These are phyloP conservation scores for Pontederia paniculata DNA, from an alignment of 176 grass and related monocot genomes.

Conservation along the genomic window DNA sequence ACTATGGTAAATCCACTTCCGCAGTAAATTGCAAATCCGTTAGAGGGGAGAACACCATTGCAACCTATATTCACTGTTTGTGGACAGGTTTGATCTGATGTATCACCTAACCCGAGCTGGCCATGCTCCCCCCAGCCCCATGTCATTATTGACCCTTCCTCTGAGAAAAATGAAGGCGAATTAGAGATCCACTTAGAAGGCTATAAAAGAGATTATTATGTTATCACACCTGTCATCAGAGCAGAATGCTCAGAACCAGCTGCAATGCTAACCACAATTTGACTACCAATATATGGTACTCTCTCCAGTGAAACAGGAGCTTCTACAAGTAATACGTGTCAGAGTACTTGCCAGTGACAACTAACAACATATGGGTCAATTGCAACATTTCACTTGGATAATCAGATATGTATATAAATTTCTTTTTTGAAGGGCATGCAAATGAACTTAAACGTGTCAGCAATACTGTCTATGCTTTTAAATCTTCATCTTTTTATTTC, in stretches of 20 bases:
- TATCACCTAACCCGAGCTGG: slow-evolving; percentile 66
- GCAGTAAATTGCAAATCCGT: slow-evolving; percentile 35
- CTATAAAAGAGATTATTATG: neutral
- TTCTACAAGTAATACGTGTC: neutral
- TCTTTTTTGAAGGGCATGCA: neutral
- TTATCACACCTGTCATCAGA: slow-evolving; percentile 46
- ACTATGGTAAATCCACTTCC: slow-evolving; percentile 79
- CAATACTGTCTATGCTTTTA: too few relatives aligned
- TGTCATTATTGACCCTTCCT: slow-evolving; percentile 50
- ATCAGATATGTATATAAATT: too few relatives aligned
- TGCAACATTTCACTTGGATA: too few relatives aligned
- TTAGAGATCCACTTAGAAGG: neutral
- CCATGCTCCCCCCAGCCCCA: slow-evolving; percentile 99
- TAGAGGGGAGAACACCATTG: slow-evolving; percentile 4
- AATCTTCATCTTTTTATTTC: too few relatives aligned
- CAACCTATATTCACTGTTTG: slow-evolving; percentile 36
- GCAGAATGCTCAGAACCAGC: slow-evolving; percentile 82
- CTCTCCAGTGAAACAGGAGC: slow-evolving; percentile 21
- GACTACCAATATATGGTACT: slow-evolving; percentile 25
- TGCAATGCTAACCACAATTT: slow-evolving; percentile 46
- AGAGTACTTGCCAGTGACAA: neutral
- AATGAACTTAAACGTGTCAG: too few relatives aligned
- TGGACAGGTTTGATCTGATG: slow-evolving; percentile 41
- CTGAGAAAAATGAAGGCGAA: slow-evolving; percentile 20
- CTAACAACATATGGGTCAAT: too few relatives aligned